phyloP scores from a whole-genome alignment of 163 green algal genomes.

The Coccomyxa subellipsoidea region DNA sequence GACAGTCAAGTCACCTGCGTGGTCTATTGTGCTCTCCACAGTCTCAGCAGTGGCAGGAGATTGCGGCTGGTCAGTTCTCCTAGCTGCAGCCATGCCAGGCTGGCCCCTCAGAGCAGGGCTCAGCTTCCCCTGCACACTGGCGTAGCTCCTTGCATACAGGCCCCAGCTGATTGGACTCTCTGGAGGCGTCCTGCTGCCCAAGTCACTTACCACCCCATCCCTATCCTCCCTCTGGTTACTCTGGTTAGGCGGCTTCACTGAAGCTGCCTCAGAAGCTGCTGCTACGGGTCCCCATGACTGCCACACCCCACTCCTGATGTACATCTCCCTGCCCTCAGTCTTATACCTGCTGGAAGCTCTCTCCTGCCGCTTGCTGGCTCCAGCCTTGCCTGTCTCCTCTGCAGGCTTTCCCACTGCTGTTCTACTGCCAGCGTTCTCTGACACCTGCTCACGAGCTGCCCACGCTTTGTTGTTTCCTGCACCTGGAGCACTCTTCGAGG shows the following conservation, averaged over 20 bases:
- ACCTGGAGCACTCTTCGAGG: too few species aligned
- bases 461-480: too few species aligned
- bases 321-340: not conserved
- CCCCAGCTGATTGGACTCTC: not conserved
- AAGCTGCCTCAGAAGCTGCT: not conserved
- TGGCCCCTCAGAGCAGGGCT: not conserved
- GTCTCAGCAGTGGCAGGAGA: not conserved
- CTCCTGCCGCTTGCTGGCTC: not conserved
- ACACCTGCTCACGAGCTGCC: too few species aligned
- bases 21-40: too few species aligned
- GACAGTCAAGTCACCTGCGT: too few species aligned
- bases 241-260: too few species aligned
- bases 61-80: too few species aligned
- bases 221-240: too few species aligned
- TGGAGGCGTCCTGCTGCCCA: not conserved
- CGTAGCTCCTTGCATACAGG: not conserved
- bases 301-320: not conserved
- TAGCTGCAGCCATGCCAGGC: not conserved
- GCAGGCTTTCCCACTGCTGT: not conserved
- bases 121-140: not conserved
- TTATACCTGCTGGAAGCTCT: not conserved
- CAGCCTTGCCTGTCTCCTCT: not conserved
- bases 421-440: not conserved
- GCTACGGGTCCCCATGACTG: not conserved
- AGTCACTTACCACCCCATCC: too few species aligned